A percentile compares a stretch with the other conserved stretches of the same genome.
phyloP scores from a whole-genome alignment of 257 asterid genomes.

The Lantana camara region DNA sequence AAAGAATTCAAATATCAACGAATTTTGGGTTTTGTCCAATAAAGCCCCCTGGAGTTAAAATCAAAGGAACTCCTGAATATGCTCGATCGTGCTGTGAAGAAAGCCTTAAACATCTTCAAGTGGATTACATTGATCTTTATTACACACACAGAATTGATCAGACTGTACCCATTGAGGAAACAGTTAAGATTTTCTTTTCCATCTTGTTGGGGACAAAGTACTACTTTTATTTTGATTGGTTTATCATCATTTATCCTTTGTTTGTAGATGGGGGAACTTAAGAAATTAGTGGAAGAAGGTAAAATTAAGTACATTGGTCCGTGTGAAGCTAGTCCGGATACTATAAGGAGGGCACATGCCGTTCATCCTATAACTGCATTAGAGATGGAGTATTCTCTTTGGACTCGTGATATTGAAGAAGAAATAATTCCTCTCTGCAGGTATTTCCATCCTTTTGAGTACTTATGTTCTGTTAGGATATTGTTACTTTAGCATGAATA shows the following conservation, averaged over 20 bases:
- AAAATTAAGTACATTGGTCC: slow-evolving; percentile 49
- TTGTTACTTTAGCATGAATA: background rate
- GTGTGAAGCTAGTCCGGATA: slow-evolving; percentile 65
- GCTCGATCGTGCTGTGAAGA: slow-evolving; percentile 66
- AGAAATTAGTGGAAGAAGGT: too few relatives aligned
- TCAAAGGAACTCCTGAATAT: slow-evolving; percentile 65
- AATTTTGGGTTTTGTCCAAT: slow-evolving; percentile 53
- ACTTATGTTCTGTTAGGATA: background rate
- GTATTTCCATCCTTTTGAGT: too few relatives aligned
- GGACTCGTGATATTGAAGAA: slow-evolving; percentile 49
- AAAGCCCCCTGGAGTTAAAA: slow-evolving; percentile 36
- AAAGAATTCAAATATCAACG: slow-evolving; percentile 60
- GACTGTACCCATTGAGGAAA: slow-evolving; percentile 62
- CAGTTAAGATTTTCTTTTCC: slow-evolving; percentile 37
- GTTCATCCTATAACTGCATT: slow-evolving; percentile 58
- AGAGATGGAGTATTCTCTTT: slow-evolving; percentile 65
- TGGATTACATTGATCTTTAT: slow-evolving; percentile 65
- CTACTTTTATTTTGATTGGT: too few relatives aligned
- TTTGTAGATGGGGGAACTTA: background rate
- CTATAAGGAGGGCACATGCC: slow-evolving; percentile 64
- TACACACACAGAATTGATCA: slow-evolving; percentile 59
- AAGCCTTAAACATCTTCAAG: slow-evolving; percentile 58
- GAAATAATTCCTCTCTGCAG: too few relatives aligned
- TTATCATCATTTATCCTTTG: too few relatives aligned
- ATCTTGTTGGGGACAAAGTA: too few relatives aligned